These are phyloP conservation scores for Pseudopediastrum boryanum DNA, from an alignment of 139 green algal species.

Conservation along the genomic window DNA sequence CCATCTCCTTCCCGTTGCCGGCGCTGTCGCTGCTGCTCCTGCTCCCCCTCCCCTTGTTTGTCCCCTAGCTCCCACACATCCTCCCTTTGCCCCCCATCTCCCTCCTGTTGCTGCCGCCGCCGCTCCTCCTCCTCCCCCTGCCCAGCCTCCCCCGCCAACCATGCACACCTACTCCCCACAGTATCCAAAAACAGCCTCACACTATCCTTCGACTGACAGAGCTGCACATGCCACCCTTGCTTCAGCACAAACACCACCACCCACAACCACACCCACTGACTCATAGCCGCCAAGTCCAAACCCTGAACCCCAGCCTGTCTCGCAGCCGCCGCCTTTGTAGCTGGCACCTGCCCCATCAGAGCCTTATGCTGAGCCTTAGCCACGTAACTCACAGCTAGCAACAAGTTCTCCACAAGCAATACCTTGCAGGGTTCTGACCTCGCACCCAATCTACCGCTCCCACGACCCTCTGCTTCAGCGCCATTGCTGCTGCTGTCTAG, in stretches of 20 bases:
- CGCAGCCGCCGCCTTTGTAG: conserved; percentile 14
- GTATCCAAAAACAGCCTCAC: not conserved
- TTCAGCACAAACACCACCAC: conserved; percentile 16
- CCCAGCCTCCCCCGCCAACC: not conserved
- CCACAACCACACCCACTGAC: conserved; percentile 21
- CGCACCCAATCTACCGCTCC: not conserved
- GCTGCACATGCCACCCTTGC: conserved; percentile 26
- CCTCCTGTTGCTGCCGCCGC: not conserved
- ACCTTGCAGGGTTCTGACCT: not conserved
- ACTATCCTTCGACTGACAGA: not conserved
- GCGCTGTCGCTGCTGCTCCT: too few species aligned
- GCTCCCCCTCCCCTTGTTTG: too few species aligned
- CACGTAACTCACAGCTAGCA: conserved; percentile 21
- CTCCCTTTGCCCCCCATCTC: too few species aligned
- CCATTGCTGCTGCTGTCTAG: not conserved
- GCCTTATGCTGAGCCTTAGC: conserved; percentile 11
- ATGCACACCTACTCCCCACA: conserved; percentile 13
- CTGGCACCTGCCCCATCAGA: not conserved
- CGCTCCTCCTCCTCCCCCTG: not conserved
- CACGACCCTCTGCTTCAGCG: not conserved
- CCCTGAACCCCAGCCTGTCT: not conserved
- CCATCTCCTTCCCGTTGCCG: not conserved
- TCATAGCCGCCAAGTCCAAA: not conserved
- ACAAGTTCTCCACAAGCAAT: conserved; percentile 12
- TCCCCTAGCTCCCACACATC: too few species aligned